Percentiles rank a stretch among this genome's conserved stretches.
These are phyloP conservation scores for Neurospora sp. DNA, from an alignment of 495 filamentous ascomycete species.

Conservation along the genomic window DNA sequence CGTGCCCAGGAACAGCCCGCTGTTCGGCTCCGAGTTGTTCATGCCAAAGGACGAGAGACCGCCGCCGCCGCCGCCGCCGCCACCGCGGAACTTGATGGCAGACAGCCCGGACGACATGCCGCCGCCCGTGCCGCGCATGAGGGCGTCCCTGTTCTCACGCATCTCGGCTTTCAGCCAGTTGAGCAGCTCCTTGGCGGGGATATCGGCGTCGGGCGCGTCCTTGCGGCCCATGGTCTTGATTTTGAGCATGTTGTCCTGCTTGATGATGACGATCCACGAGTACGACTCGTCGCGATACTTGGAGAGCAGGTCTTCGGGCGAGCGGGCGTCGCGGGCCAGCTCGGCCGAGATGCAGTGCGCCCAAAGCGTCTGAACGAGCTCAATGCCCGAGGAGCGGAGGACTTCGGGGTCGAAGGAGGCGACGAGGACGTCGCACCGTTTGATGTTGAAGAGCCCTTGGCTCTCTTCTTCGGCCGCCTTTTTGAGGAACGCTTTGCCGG, in stretches of 20 bases:
- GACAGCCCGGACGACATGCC: conserved; percentile 23
- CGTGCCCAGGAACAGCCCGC: conserved; percentile 4
- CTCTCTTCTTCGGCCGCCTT: conserved; percentile 44
- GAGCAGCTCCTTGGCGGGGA: conserved; percentile 64
- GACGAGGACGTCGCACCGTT: conserved; percentile 80
- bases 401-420: conserved; percentile 72
- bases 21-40: conserved; percentile 8
- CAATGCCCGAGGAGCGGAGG: conserved; percentile 64
- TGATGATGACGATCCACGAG: conserved; percentile 78
- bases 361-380: conserved; percentile 74
- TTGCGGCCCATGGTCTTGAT: conserved; percentile 63
- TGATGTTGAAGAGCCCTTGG: conserved; percentile 48
- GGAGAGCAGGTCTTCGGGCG: conserved; percentile 66
- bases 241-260: conserved; percentile 69
- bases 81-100: conserved; percentile 19
- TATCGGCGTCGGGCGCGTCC: conserved; percentile 63
- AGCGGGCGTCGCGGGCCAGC: conserved; percentile 64
- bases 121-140: conserved; percentile 38
- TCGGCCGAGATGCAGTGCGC: conserved; percentile 79
- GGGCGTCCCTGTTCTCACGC: conserved; percentile 41
- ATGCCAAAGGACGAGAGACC: neutral
- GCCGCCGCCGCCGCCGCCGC: neutral
- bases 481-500: conserved; percentile 54
- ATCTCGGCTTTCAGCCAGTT: conserved; percentile 73
- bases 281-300: conserved; percentile 62